Conservation (phyloP, 1,139 yeast genomes). For the Kluyveromyces sp. region DNA sequence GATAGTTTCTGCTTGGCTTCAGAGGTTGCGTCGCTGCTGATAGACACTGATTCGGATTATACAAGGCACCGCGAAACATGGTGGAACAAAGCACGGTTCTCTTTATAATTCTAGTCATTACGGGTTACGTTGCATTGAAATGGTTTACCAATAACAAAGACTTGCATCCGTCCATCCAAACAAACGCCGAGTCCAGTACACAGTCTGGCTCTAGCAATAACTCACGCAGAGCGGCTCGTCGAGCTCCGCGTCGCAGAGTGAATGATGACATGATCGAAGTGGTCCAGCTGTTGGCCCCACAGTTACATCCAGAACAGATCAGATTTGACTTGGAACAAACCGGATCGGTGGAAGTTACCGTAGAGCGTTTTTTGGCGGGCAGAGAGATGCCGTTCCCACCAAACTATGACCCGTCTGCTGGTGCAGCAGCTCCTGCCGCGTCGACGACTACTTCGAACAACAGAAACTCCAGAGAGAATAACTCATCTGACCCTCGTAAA, state of each 20-base stretch:
- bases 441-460: neutral
- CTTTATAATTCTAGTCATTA: conserved; percentile 18
- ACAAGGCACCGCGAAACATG: no score
- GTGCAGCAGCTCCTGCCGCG: neutral
- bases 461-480: neutral
- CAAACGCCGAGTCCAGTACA: neutral
- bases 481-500: conserved; percentile 24
- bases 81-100: conserved; percentile 20
- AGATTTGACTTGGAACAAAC: conserved; percentile 54
- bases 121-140: conserved; percentile 23
- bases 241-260: conserved; percentile 46
- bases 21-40: no score
- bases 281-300: conserved; percentile 79
- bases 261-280: conserved; percentile 78
- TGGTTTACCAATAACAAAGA: conserved; percentile 26
- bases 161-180: conserved; percentile 15
- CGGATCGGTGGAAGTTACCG: conserved; percentile 75
- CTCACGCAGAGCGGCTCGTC: conserved; percentile 4
- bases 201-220: neutral
- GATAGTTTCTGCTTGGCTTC: no score
- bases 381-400: conserved; percentile 67
- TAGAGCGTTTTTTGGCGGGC: conserved; percentile 58
- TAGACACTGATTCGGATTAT: neutral
- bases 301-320: conserved; percentile 63
- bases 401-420: conserved; percentile 23